A percentile compares a stretch with the other conserved stretches of the same genome.
Evolutionary conservation across 257 asterid species (phyloP).

Genomic region (Capsicum baccatum): DNA sequence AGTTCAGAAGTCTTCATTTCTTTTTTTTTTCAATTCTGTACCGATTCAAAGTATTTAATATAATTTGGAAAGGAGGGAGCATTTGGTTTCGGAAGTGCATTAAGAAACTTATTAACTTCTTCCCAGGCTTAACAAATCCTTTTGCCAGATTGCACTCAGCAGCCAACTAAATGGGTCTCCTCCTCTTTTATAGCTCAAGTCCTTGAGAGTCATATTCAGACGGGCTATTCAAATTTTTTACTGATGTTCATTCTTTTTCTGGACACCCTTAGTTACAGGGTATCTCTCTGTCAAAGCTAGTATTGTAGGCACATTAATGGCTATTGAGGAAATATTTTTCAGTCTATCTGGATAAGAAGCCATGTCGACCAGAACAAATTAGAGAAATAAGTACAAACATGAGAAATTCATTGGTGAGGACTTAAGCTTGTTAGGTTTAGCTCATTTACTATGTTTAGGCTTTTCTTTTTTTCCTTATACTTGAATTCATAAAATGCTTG

Average conservation of each 20-base stretch:
- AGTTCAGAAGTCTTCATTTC: neutral
- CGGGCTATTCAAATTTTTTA: conserved; percentile 1
- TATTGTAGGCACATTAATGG: neutral
- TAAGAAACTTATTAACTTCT: conserved; percentile 7
- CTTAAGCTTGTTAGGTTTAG: neutral
- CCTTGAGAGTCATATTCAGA: neutral
- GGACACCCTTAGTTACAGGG: conserved; percentile 6
- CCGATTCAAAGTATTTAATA: neutral
- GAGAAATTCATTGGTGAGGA: conserved; percentile 8
- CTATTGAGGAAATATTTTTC: neutral
- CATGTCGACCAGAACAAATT: neutral
- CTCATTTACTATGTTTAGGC: neutral
- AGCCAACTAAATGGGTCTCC: too few species aligned
- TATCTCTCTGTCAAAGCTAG: conserved; percentile 18
- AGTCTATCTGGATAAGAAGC: neutral
- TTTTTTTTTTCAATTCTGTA: neutral
- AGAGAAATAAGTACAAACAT: neutral
- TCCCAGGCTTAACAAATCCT: neutral
- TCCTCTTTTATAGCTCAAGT: neutral
- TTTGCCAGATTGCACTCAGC: conserved; percentile 20
- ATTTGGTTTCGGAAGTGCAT: neutral
- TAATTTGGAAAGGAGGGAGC: neutral
- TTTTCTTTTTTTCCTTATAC: neutral
- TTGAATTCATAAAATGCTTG: neutral
- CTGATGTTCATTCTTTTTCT: conserved; percentile 16